Conservation (phyloP, 2,329 filamentous ascomycete species). For the Colletotrichum brevisporum region DNA sequence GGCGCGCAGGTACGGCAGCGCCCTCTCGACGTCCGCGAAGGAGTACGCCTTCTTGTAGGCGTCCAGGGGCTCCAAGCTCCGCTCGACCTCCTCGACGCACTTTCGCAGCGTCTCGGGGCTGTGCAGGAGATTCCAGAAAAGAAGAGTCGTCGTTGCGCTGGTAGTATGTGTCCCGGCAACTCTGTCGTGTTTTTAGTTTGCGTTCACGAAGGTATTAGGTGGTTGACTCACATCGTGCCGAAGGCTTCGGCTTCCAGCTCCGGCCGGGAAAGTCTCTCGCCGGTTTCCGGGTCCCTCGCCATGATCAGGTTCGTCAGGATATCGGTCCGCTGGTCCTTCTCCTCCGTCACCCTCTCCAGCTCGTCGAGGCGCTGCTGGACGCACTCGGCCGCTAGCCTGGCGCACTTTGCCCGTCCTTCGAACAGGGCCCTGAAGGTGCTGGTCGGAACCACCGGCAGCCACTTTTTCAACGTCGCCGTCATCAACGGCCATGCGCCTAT, state of each 20-base stretch:
- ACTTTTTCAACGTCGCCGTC: conserved; percentile 45
- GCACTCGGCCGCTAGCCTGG: conserved; percentile 41
- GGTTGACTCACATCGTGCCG: conserved; percentile 50
- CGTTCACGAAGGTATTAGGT: not conserved
- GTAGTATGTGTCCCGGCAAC: conserved; percentile 30
- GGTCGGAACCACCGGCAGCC: conserved; percentile 44
- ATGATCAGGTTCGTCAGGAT: conserved; percentile 53
- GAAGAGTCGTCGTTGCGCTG: conserved; percentile 5
- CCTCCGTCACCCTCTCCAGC: conserved; percentile 13
- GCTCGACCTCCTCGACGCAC: conserved; percentile 17
- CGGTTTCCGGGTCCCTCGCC: conserved; percentile 53
- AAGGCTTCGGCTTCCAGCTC: conserved; percentile 54
- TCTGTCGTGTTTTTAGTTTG: not conserved
- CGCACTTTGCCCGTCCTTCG: conserved; percentile 43
- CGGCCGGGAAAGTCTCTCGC: conserved; percentile 45
- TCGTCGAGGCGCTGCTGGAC: conserved; percentile 39
- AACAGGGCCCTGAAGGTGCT: conserved; percentile 43
- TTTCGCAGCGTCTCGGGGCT: not conserved
- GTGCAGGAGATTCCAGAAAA: conserved; percentile 27
- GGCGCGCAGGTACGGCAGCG: conserved; percentile 1
- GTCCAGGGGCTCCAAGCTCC: not conserved
- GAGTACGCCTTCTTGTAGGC: conserved; percentile 14
- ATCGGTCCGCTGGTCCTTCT: conserved; percentile 46
- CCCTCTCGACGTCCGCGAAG: conserved; percentile 13
- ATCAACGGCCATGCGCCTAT: conserved; percentile 48